phyloP scores from a whole-genome alignment of 2,329 filamentous ascomycete genomes.

The Chaetomium sp. region DNA sequence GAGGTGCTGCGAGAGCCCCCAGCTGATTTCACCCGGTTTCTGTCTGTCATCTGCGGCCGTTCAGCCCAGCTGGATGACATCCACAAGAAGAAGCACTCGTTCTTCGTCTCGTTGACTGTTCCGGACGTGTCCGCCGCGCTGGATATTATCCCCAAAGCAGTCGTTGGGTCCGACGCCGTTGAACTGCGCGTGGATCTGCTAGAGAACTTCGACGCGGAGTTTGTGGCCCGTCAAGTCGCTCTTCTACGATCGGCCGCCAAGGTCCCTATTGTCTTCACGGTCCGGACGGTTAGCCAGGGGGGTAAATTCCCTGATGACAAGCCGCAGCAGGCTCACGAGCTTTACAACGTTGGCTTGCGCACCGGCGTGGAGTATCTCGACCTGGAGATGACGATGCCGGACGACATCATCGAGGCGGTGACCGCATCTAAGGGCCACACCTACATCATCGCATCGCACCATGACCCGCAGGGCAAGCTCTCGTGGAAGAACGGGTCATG shows the following conservation, averaged over 20 bases:
- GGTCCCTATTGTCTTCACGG: slow-evolving; percentile 84
- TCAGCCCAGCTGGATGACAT: slow-evolving; percentile 48
- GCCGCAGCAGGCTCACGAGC: slow-evolving; percentile 59
- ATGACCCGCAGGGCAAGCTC: slow-evolving; percentile 71
- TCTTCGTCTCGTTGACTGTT: slow-evolving; percentile 87
- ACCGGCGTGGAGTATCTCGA: slow-evolving; percentile 91
- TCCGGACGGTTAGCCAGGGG: slow-evolving; percentile 79
- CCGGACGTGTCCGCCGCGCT: slow-evolving; percentile 62
- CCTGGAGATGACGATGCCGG: slow-evolving; percentile 79
- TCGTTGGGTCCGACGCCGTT: slow-evolving; percentile 84
- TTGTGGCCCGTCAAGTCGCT: slow-evolving; percentile 74
- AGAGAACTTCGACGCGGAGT: slow-evolving; percentile 67
- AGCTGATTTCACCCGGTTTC: slow-evolving; percentile 67
- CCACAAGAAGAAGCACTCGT: slow-evolving; percentile 66
- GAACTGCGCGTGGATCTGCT: slow-evolving; percentile 91
- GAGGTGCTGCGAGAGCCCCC: slow-evolving; percentile 40
- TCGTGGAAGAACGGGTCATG: slow-evolving; percentile 93
- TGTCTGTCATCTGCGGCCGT: slow-evolving; percentile 61
- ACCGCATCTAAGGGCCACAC: slow-evolving; percentile 62
- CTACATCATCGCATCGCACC: slow-evolving; percentile 89
- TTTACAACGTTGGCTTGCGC: slow-evolving; percentile 74
- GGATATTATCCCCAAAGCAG: slow-evolving; percentile 61
- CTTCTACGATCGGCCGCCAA: slow-evolving; percentile 65
- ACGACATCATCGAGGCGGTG: slow-evolving; percentile 64
- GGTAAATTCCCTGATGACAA: slow-evolving; percentile 78